Evolutionary conservation across 2,329 filamentous ascomycete genomes (phyloP).

Genomic region (Coniosporium tulheliwenetii): DNA sequence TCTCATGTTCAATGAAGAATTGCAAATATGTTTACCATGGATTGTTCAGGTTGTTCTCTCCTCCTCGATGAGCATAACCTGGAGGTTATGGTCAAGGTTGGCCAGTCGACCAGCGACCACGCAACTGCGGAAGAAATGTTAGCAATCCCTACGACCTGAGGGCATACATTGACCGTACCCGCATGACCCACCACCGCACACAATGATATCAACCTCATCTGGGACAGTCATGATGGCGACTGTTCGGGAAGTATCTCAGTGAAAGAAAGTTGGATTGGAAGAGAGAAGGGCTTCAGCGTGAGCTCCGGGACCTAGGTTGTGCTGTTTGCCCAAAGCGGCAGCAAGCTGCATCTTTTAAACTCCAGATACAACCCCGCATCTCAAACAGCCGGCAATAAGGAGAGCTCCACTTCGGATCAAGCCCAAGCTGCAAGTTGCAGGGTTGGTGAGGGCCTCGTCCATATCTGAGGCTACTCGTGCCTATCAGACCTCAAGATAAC

Average conservation of each 20-base stretch:
- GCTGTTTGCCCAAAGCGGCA: too few relatives aligned
- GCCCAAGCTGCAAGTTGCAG: too few relatives aligned
- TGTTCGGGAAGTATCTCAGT: background rate
- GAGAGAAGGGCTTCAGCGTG: too few relatives aligned
- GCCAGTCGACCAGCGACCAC: slow-evolving; percentile 43
- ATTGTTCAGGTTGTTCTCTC: slow-evolving; percentile 62
- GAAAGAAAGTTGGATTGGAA: background rate
- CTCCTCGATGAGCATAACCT: slow-evolving; percentile 54
- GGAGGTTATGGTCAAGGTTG: slow-evolving; percentile 60
- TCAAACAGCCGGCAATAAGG: background rate
- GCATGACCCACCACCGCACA: slow-evolving; percentile 58
- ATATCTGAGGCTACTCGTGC: too few relatives aligned
- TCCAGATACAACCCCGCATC: background rate
- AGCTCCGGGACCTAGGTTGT: too few relatives aligned
- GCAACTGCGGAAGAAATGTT: slow-evolving; percentile 22
- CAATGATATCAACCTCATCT: slow-evolving; percentile 69
- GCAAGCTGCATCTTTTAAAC: too few relatives aligned
- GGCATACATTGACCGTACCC: slow-evolving; percentile 26
- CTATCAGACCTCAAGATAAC: too few relatives aligned
- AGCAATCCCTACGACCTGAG: slow-evolving; percentile 2
- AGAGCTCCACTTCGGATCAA: too few relatives aligned
- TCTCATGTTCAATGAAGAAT: background rate
- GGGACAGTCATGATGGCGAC: slow-evolving; percentile 41
- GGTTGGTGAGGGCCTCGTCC: too few relatives aligned
- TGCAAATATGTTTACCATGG: slow-evolving; percentile 34